Evolutionary conservation across 176 grass and related monocot genomes (phyloP), one percentile per base, ranked within the genome.

Genomic region (Cenchrus purpureus): DNA sequence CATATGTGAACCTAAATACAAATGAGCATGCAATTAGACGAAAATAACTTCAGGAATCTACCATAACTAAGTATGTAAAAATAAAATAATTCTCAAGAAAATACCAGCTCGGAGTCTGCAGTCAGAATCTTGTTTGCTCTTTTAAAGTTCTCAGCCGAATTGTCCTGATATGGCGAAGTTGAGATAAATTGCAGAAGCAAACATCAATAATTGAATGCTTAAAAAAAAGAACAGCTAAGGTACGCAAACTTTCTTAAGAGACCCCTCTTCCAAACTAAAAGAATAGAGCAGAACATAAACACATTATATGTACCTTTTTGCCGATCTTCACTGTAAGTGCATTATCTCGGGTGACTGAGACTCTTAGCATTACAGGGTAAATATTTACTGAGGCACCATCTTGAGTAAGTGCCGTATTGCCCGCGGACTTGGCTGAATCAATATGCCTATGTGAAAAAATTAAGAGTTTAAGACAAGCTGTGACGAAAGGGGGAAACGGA

Each of bases 81-180:
- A 3, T 7, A 76, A 53, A 81, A 72, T 55, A 43, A 84, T 22
- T 52, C 22, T 82, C 3, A 73, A 14, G 52, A 66, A 78, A 81
- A 79, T 95, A 98, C 96, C 29, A 84, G 91, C 60, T 94, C 91
- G 42, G 91, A 88, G 65, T 94, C 93, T 17, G 83, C 48, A 81
- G 68, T 82, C 80, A 98, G 88, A 86, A 98, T 94, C 86, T 94
- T 98, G 74, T 83, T 90, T 77, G 91, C 89, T 78, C 81, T 92
- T 95, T 89, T 98, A 73, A 92, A 95, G 84, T 92, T 91, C 84
- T 98, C 96, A 46, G 91, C 28, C 15, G 89, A 84, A 77, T 98
- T 98, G 54, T 95, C 96, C 96, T 95, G 86, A 82, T 83, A 85
- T 14, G 49, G 66, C 52, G 84, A 75, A 76, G 51, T 12, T 79